Conservation (phyloP, 2,329 filamentous ascomycete genomes). For the Sodiomyces alkalinus region DNA sequence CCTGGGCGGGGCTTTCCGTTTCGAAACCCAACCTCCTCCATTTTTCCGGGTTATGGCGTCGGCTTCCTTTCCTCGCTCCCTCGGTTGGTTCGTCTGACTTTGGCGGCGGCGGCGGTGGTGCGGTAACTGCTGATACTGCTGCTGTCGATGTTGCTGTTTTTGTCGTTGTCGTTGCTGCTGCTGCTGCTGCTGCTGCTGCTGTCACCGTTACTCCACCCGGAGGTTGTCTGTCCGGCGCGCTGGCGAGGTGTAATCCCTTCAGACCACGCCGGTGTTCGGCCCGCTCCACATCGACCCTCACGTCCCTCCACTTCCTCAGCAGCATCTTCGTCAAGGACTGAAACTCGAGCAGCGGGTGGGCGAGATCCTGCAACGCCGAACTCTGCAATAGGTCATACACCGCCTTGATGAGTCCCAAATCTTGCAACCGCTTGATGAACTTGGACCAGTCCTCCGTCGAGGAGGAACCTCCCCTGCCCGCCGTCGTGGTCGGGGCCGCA, state of each 20-base stretch:
- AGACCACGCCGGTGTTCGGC: constrained; percentile 78
- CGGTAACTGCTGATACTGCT: constrained; percentile 11
- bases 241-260: constrained; percentile 72
- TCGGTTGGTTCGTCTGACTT: constrained; percentile 19
- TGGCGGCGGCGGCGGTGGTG: constrained; percentile 11
- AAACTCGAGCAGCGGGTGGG: constrained; percentile 82
- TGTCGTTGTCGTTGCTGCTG: background rate
- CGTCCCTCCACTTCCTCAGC: constrained; percentile 74
- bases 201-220: no score
- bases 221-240: constrained; percentile 46
- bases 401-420: constrained; percentile 81
- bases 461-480: constrained; percentile 16
- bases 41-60: constrained; percentile 72
- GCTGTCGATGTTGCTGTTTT: background rate
- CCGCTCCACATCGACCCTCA: constrained; percentile 70
- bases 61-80: constrained; percentile 42
- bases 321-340: constrained; percentile 82
- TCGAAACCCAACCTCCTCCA: constrained; percentile 89
- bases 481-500: constrained; percentile 21
- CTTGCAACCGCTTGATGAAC: constrained; percentile 86
- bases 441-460: constrained; percentile 72
- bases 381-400: constrained; percentile 92
- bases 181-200: constrained; percentile 2
- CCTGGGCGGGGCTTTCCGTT: constrained; percentile 69
- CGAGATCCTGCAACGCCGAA: constrained; percentile 77